Evolutionary conservation across 768 basidiomycete genomes (phyloP).

Genomic region (Termitomyces titanicus): DNA sequence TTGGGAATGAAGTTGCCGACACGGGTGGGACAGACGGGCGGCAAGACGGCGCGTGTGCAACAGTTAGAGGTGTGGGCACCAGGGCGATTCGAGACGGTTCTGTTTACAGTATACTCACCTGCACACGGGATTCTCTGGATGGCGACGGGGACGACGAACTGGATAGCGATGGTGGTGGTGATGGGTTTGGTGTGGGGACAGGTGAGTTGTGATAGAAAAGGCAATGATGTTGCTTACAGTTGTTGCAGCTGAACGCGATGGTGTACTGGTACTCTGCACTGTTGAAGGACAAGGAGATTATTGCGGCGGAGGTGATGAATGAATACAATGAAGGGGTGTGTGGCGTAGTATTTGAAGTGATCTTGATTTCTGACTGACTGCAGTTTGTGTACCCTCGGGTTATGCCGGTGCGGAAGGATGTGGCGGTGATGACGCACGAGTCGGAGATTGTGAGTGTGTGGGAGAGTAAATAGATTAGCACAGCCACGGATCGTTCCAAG

Average conservation of each 20-base stretch:
- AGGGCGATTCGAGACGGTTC: slow-evolving; percentile 60
- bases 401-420: slow-evolving; percentile 73
- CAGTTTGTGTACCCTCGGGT: slow-evolving; percentile 85
- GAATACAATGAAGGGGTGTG: slow-evolving; percentile 80
- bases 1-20: slow-evolving; percentile 54
- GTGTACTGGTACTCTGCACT: slow-evolving; percentile 57
- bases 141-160: slow-evolving; percentile 65
- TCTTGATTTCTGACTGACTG: not conserved
- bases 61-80: slow-evolving; percentile 80
- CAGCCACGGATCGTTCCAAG: not conserved
- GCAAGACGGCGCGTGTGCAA: slow-evolving; percentile 55
- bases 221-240: not conserved
- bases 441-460: slow-evolving; percentile 68
- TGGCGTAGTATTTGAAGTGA: slow-evolving; percentile 4
- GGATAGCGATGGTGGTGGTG: slow-evolving; percentile 66
- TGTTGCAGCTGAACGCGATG: slow-evolving; percentile 42
- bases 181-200: slow-evolving; percentile 68
- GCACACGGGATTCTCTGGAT: slow-evolving; percentile 74
- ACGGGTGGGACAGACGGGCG: slow-evolving; percentile 29
- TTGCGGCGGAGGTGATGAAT: slow-evolving; percentile 77
- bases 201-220: slow-evolving; percentile 31
- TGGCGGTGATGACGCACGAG: slow-evolving; percentile 82
- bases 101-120: slow-evolving; percentile 79
- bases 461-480: slow-evolving; percentile 26
- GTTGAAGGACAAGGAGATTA: slow-evolving; percentile 70